Evolutionary conservation across 225 moss, liverwort and hornwort genomes (phyloP), one percentile per base, ranked within the genome.

Genomic region (Physcomitrium patens): DNA sequence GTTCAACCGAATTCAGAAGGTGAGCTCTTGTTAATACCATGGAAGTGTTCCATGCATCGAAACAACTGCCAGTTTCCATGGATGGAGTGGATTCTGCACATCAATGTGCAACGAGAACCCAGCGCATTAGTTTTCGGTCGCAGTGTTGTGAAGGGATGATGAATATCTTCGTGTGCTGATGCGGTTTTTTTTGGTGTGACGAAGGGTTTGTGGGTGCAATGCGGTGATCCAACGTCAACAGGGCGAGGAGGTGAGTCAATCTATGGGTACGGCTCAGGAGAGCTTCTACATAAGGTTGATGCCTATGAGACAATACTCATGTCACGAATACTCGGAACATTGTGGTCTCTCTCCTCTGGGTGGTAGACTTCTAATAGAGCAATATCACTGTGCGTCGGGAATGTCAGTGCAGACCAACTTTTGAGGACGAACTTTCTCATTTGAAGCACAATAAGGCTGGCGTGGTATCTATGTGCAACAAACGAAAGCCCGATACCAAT

Each of bases 1-100:
- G 63, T 94, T 94, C 70, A 87, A 91, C 77, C 87, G 92, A n/a
- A 91, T 94, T 69, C 94, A 94, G 67, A 92, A 91, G 94, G 94
- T 88, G 19, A 78, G n/a, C 17, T 11, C 18, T 50, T 16, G 9
- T 37, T 4, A 37, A 37, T 7, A 37, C 31, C 7, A 37, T 37
- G 31, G 0, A 4, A 37, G 1, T 37, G 31, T 37, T 37, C 31
- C 2, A 37, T 37, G 31, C 31, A 37, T 4, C 31, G 7, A 7
- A 37, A 37, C 31, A 37, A 7, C 4, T 17, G 16, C 16, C 15
- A 65, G 47, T 47, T 47, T 10, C 14, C 48, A 16, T 24, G 1
- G 0, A 16, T 48, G 19, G 13, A 45, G 26, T 22, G 8, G 48
- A 19, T 12, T 41, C 8, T 20, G 19, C 20, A 12, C 14, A 12